Base-by-base conservation (phyloP, 2,329 filamentous ascomycete genomes). In the Blumeria hordei region DNA sequence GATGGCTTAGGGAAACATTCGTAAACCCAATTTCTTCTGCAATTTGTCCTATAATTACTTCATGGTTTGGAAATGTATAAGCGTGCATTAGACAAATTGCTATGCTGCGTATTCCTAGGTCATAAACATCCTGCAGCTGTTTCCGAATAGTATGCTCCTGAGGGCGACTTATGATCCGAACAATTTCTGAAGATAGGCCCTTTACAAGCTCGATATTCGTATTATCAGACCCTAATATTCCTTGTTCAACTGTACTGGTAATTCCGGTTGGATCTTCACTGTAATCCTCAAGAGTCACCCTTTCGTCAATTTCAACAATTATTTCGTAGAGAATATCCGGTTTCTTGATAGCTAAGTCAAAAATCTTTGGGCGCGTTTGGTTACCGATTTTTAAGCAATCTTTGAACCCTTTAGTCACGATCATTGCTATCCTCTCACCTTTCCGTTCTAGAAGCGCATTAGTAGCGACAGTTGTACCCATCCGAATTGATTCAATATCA, bases 391-490 rank as follows among this genome's bases (percentile, higher is more conserved):
- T 76, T 28, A 94, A 71, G 61, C 86, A 93, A 66, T 95, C 88
- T 61, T 79, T 81, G 72, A 94, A 94, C 0, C 88, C 88, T 60
- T 80, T 81, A 0, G 86, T 94, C 10, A 93, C 85, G 0, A 94
- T 78, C 67, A 95, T 75, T 12, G 85, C 88, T 64, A 92, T 90
- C 61, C 78, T 80, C 69, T 94, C 88, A 51, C 88, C 88, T 67
- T 94, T 94, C 56, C 88, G 74, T 68, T 95, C 88, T 1, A 95
- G 73, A 55, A 95, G 69, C 0, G 88, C 88, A 67, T 95, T 95
- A 0, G 88, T 95, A 9, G 88, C 88, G 11, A 95, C 88, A 0
- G 88, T 95, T 1, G 88, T 95, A 47, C 88, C 88, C 88, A 95
- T 95, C 51, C 88, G 82, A 65, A 95, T 94, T 55, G 84, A 88